Evolutionary conservation across 257 asterid genomes (phyloP), one percentile per base, ranked within the genome.

Genomic region (Fraxinus quadrangulata): DNA sequence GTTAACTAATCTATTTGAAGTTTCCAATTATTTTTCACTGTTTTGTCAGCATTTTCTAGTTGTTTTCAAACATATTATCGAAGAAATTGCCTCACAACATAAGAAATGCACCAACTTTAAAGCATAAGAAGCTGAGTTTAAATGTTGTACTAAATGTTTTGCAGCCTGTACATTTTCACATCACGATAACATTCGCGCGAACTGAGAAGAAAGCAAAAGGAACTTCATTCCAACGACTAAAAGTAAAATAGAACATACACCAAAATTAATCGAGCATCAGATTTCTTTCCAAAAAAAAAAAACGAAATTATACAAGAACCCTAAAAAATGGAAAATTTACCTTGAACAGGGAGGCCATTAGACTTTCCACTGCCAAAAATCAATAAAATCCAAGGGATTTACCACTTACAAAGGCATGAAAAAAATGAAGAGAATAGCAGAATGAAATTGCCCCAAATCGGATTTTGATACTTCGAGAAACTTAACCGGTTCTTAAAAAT

Each of bases 331-430:
- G 23, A 77, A 70, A 23, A 61, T 69, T 71, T 83, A 87, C 92
- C 92, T 87, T 89, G 67, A 86, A 89, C 54, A 89, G 90, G 45
- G 91, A 86, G 11, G 92, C 92, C 92, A 89, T 89, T 81, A 3
- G 67, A n/a, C 2, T 61, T 61, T 24, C 28, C 11, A 2, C 67
- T 61, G 1, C 2, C 12, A 59, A 19, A 59, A n/a, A 61, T 51
- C 23, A 51, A 61, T 4, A 61, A 23, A 61, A 23, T 21, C 65
- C 65, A 54, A 54, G 23, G 8, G 24, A 54, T 17, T 17, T 54
- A 54, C 63, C 4, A 54, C n/a, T 4, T 54, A 21, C 65, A 19
- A 54, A 1, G 10, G 49, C 26, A 17, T 54, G 65, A 54, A 54
- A 19, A 54, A 54, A 19, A 17, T 54, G 12, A 54, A 19, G 65